Evolutionary conservation across 257 asterid species (phyloP).

Genomic region (Jaltomata sinuosa): DNA sequence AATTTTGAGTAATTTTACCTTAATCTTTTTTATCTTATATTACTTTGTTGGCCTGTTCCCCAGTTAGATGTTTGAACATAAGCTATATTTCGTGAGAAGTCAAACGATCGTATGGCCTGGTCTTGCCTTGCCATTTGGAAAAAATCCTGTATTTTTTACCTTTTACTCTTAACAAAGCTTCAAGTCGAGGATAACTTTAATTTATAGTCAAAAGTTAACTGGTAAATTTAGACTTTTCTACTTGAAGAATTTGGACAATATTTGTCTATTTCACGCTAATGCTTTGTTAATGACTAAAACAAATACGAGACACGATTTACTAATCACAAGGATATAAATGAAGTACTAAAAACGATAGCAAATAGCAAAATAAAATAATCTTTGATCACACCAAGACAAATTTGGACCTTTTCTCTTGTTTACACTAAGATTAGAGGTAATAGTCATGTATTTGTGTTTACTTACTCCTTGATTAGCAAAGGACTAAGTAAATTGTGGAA

Average conservation of each 20-base stretch:
- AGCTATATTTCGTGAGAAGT: too few relatives aligned
- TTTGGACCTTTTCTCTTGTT: background rate
- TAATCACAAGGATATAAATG: background rate
- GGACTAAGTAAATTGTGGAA: background rate
- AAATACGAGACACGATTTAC: background rate
- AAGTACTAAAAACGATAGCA: background rate
- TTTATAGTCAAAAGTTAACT: too few relatives aligned
- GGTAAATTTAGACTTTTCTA: too few relatives aligned
- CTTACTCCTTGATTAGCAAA: background rate
- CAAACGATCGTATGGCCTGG: too few relatives aligned
- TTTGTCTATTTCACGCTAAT: background rate
- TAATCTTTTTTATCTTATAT: too few relatives aligned
- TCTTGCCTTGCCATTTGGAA: too few relatives aligned
- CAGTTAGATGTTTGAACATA: too few relatives aligned
- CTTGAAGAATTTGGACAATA: background rate
- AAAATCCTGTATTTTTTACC: too few relatives aligned
- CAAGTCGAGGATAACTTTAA: too few relatives aligned
- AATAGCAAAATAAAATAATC: background rate
- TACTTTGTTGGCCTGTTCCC: too few relatives aligned
- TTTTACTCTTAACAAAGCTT: too few relatives aligned
- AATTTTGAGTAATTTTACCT: background rate
- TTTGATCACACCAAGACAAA: background rate
- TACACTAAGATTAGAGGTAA: background rate
- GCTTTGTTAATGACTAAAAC: background rate
- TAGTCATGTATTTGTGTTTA: background rate